phyloP scores from a whole-genome alignment of 2,329 filamentous ascomycete species.

The Fusarium transvaalense region DNA sequence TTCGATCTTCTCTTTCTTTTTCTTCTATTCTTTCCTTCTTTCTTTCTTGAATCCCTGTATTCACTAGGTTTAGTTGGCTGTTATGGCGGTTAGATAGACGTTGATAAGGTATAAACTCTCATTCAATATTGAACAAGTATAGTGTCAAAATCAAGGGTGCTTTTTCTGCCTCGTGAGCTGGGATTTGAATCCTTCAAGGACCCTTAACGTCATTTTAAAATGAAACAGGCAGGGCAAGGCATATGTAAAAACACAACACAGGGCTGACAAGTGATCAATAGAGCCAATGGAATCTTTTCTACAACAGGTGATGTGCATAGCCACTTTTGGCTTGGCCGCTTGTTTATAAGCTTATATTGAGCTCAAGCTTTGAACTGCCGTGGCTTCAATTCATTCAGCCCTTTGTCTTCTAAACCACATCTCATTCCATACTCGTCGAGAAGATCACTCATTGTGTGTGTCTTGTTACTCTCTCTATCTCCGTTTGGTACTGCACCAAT shows the following conservation, averaged over 20 bases:
- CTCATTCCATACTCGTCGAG: neutral
- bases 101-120: neutral
- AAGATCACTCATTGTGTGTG: neutral
- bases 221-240: too few species aligned
- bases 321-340: neutral
- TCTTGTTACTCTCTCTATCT: neutral
- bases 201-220: neutral
- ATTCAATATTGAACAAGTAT: neutral
- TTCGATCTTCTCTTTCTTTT: neutral
- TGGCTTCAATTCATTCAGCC: neutral
- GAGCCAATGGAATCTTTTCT: neutral
- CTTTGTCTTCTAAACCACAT: neutral
- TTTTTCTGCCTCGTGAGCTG: neutral
- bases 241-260: too few species aligned
- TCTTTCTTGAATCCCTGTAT: neutral
- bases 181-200: neutral
- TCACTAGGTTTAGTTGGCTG: neutral
- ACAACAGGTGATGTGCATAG: neutral
- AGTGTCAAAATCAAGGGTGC: neutral
- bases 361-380: neutral
- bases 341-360: neutral
- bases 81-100: neutral
- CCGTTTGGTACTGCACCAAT: too few species aligned
- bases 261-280: neutral
- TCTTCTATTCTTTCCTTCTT: neutral